A percentile compares a stretch with the other conserved stretches of the same genome.
Conservation (phyloP, 2,329 filamentous ascomycete genomes). For the Ceratocystis huliohia region DNA sequence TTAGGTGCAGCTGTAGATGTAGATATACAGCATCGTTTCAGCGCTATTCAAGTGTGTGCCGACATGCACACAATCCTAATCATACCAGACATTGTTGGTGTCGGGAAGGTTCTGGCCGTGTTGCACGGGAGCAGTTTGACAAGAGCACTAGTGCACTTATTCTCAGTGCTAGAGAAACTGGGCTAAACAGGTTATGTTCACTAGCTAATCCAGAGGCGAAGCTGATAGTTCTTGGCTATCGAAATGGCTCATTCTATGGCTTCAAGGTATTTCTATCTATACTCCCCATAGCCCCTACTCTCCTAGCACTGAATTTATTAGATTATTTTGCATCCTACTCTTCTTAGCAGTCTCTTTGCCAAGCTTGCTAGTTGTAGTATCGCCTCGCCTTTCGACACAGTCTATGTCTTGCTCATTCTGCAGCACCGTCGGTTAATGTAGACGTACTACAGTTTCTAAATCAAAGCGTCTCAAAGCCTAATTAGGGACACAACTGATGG, state of each 20-base stretch:
- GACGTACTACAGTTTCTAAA: slow-evolving; percentile 36
- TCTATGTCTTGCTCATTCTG: slow-evolving; percentile 37
- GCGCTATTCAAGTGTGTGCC: slow-evolving; percentile 36
- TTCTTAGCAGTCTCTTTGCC: slow-evolving; percentile 10
- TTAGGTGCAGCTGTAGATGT: too few species aligned
- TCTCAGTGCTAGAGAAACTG: slow-evolving; percentile 36
- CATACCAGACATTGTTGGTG: slow-evolving; percentile 31
- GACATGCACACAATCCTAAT: slow-evolving; percentile 34
- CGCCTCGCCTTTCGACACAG: slow-evolving; percentile 39
- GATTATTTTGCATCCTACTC: slow-evolving; percentile 13
- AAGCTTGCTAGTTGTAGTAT: slow-evolving; percentile 34
- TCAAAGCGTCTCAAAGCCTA: slow-evolving; percentile 32
- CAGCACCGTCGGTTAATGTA: slow-evolving; percentile 34
- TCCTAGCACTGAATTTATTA: neutral
- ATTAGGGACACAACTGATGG: slow-evolving; percentile 36
- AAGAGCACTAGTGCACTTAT: slow-evolving; percentile 31
- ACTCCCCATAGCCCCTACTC: too few species aligned
- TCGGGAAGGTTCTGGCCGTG: slow-evolving; percentile 26
- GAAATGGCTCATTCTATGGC: slow-evolving; percentile 35
- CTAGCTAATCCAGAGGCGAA: slow-evolving; percentile 33
- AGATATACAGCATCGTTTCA: slow-evolving; percentile 20
- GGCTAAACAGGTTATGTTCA: slow-evolving; percentile 34
- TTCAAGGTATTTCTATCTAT: slow-evolving; percentile 28
- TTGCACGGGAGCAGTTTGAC: slow-evolving; percentile 35
- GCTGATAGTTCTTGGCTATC: slow-evolving; percentile 34